Evolutionary conservation across 352 stramenopile genomes (phyloP).

Genomic region (Phytophthora cajani): DNA sequence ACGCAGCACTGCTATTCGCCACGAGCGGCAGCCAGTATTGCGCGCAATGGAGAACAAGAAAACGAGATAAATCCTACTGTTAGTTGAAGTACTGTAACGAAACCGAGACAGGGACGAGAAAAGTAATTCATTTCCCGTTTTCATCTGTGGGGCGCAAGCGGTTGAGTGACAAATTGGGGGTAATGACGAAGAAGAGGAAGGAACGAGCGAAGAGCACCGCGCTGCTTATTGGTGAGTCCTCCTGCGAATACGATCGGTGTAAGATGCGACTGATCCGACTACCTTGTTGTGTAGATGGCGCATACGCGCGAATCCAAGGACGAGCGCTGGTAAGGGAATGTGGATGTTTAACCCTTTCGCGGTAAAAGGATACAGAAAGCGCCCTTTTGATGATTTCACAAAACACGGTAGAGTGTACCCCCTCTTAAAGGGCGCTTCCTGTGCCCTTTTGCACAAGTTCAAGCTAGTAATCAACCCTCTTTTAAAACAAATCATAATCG

Average conservation of each 20-base stretch:
- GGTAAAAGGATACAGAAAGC: too few relatives aligned
- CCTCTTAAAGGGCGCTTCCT: too few relatives aligned
- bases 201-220: constrained; percentile 1
- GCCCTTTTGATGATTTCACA: too few relatives aligned
- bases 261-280: background rate
- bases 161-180: background rate
- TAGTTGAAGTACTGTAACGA: constrained; percentile 1
- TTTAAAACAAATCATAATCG: too few relatives aligned
- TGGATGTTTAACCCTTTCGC: background rate
- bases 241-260: background rate
- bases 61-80: constrained; percentile 10
- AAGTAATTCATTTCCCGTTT: background rate
- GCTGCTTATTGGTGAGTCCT: constrained; percentile 15
- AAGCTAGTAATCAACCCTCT: too few relatives aligned
- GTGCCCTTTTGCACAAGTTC: too few relatives aligned
- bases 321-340: constrained; percentile 8
- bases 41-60: constrained; percentile 20
- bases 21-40: constrained; percentile 12
- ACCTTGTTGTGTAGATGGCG: constrained; percentile 18
- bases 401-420: too few relatives aligned
- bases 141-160: background rate
- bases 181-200: constrained; percentile 4
- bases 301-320: constrained; percentile 27
- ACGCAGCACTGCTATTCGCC: constrained; percentile 24
- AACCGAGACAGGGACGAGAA: background rate